Percentiles rank a stretch among this genome's conserved stretches.
These are phyloP conservation scores for Trichoderma sp. DNA, from an alignment of 2,329 filamentous ascomycete species.

Conservation along the genomic window DNA sequence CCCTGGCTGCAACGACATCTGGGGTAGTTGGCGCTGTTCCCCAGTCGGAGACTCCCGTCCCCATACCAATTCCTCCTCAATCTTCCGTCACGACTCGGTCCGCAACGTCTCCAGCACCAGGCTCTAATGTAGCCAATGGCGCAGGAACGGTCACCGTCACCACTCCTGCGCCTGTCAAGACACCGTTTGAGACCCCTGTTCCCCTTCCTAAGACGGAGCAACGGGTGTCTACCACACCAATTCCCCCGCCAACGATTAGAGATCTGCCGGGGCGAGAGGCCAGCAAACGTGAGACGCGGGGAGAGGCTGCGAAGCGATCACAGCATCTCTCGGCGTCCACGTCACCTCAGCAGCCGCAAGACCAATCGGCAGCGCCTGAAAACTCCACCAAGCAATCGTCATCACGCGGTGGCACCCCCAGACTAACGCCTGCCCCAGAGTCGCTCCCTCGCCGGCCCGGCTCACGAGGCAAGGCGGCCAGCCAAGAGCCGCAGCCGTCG, in stretches of 20 bases:
- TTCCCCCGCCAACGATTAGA: constrained; percentile 34
- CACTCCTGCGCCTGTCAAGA: constrained; percentile 36
- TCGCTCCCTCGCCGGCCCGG: constrained; percentile 47
- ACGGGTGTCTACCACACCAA: constrained; percentile 38
- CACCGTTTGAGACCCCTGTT: constrained; percentile 41
- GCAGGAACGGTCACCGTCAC: constrained; percentile 29
- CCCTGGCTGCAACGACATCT: constrained; percentile 29
- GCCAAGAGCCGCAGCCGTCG: constrained; percentile 52
- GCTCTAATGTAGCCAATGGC: constrained; percentile 24
- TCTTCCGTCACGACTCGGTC: constrained; percentile 34
- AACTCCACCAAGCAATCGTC: constrained; percentile 34
- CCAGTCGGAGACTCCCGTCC: constrained; percentile 47
- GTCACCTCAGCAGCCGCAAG: constrained; percentile 31
- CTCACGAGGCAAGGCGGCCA: constrained; percentile 56
- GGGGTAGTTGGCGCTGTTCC: constrained; percentile 28
- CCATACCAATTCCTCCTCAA: constrained; percentile 40
- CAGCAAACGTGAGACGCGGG: constrained; percentile 50
- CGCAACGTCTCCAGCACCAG: constrained; percentile 38
- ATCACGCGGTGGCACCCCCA: constrained; percentile 41
- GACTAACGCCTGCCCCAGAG: constrained; percentile 41
- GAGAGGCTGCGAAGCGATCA: constrained; percentile 46
- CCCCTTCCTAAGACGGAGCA: constrained; percentile 40
- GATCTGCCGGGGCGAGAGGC: constrained; percentile 34
- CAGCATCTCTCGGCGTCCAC: constrained; percentile 34
- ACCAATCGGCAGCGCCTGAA: constrained; percentile 25